These are phyloP conservation scores for Solanum aculeatissimum DNA, from an alignment of 305 asterid species.

Conservation along the genomic window DNA sequence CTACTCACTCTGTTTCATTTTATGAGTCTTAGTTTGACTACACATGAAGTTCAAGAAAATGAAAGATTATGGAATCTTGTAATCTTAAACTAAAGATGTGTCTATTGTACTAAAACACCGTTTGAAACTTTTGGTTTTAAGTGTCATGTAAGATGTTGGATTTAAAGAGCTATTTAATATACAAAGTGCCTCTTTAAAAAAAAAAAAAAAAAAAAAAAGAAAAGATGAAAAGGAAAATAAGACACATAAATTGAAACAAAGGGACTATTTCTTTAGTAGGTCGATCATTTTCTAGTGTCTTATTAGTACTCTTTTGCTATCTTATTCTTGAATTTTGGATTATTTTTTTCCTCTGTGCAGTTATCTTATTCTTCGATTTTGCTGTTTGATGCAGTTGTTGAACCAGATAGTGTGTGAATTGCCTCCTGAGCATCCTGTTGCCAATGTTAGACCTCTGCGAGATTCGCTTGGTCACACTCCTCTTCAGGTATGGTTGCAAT, in stretches of 20 bases:
- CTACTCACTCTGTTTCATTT: neutral
- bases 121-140: too few relatives aligned
- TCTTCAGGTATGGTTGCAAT: conserved; percentile 50
- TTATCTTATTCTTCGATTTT: too few relatives aligned
- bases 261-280: neutral
- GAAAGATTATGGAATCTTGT: neutral
- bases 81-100: neutral
- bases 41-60: too few relatives aligned
- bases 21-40: neutral
- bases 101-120: too few relatives aligned
- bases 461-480: conserved; percentile 98
- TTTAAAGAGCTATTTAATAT: neutral
- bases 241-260: too few relatives aligned
- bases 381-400: conserved; percentile 48
- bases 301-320: too few relatives aligned
- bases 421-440: conserved; percentile 98
- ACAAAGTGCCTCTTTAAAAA: too few relatives aligned
- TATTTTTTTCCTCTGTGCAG: too few relatives aligned
- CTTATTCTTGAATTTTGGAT: too few relatives aligned
- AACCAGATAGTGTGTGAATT: conserved; percentile 94
- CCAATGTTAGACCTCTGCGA: conserved; percentile 84
- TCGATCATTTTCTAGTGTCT: too few relatives aligned
- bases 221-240: too few relatives aligned
- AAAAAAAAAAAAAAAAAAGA: too few relatives aligned
- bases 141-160: neutral